Conservation (phyloP, 2,329 filamentous ascomycete species). For the Phaeosphaeriaceae sp. region DNA sequence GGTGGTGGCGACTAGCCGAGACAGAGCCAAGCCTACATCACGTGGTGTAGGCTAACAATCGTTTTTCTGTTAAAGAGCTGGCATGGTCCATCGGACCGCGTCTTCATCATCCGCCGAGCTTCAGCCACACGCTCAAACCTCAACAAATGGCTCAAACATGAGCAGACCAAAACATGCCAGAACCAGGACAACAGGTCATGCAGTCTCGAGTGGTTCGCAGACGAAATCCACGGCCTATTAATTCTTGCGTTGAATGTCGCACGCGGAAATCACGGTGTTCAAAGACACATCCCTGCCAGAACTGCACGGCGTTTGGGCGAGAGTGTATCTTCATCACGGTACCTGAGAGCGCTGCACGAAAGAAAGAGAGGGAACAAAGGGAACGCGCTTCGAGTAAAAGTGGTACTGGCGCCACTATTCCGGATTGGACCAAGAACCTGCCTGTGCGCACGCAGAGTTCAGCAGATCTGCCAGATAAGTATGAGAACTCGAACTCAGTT, state of each 20-base stretch:
- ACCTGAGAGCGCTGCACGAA: slow-evolving; percentile 46
- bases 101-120: slow-evolving; percentile 25
- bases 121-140: slow-evolving; percentile 19
- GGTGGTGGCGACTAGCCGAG: too few relatives aligned
- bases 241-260: slow-evolving; percentile 48
- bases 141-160: slow-evolving; percentile 42
- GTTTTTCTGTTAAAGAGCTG: too few relatives aligned
- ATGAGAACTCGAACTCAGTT: slow-evolving; percentile 36
- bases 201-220: slow-evolving; percentile 48
- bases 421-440: slow-evolving; percentile 47
- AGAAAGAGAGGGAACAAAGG: slow-evolving; percentile 43
- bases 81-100: not conserved
- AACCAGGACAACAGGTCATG: slow-evolving; percentile 43
- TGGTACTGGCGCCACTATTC: slow-evolving; percentile 33
- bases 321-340: slow-evolving; percentile 50
- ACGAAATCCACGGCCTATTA: slow-evolving; percentile 48
- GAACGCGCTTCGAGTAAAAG: slow-evolving; percentile 33
- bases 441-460: slow-evolving; percentile 41
- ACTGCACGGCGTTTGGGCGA: slow-evolving; percentile 48
- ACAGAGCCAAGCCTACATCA: too few relatives aligned
- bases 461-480: slow-evolving; percentile 32
- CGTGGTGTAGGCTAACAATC: too few relatives aligned
- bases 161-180: slow-evolving; percentile 43
- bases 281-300: slow-evolving; percentile 49
- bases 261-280: slow-evolving; percentile 48